These are phyloP conservation scores for Oryza rufipogon DNA, from an alignment of 176 grass and related monocot genomes.

Conservation along the genomic window DNA sequence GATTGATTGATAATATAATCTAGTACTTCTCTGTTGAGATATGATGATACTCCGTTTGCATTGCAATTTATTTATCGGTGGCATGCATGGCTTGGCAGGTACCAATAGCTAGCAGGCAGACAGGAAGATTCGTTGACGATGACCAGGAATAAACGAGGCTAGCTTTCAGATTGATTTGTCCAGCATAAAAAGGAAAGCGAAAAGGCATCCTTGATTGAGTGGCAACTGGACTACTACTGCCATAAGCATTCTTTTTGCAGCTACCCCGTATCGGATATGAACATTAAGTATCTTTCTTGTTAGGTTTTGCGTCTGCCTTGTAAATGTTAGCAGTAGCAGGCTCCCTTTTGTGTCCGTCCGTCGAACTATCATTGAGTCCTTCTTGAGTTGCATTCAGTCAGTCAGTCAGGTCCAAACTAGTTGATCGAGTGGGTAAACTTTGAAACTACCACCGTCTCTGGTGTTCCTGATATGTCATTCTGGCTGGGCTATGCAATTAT, in stretches of 20 bases:
- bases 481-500: too few relatives aligned
- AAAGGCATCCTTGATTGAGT: slow-evolving; percentile 5
- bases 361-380: background rate
- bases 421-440: background rate
- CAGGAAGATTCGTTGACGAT: background rate
- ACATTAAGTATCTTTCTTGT: background rate
- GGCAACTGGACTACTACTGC: background rate
- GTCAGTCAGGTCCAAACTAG: background rate
- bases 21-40: background rate
- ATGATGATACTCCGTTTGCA: background rate
- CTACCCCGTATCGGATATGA: background rate
- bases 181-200: slow-evolving; percentile 30
- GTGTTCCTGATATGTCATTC: background rate
- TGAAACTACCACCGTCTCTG: background rate
- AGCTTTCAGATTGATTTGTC: slow-evolving; percentile 8
- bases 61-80: background rate
- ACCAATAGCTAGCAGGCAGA: background rate
- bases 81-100: background rate
- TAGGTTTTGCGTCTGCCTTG: background rate
- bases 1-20: background rate
- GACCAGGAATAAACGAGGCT: slow-evolving; percentile 18
- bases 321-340: background rate
- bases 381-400: background rate
- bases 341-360: background rate
- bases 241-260: slow-evolving; percentile 1